Evolutionary conservation across 495 filamentous ascomycete species (phyloP).

Genomic region (Lichina pygmaea): DNA sequence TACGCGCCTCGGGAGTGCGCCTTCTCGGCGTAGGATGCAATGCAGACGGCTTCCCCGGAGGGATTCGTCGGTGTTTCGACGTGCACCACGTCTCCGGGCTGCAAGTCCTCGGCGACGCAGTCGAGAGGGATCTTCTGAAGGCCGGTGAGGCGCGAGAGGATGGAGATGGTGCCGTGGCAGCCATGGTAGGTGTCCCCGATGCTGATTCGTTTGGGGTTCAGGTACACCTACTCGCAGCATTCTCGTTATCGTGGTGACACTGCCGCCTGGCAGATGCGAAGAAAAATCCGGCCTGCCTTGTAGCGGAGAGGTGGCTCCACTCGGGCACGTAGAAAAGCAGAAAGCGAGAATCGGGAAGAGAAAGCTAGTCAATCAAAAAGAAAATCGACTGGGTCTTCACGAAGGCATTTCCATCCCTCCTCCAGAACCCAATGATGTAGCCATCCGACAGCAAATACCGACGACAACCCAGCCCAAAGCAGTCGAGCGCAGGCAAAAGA

Average conservation of each 20-base stretch:
- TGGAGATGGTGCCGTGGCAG: constrained; percentile 52
- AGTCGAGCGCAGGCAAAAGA: too few species aligned
- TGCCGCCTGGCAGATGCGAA: too few species aligned
- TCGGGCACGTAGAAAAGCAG: too few species aligned
- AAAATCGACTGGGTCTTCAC: too few species aligned
- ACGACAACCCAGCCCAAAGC: too few species aligned
- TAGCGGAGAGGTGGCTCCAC: too few species aligned
- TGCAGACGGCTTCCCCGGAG: constrained; percentile 47
- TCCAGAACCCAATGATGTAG: too few species aligned
- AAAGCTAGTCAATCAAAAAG: too few species aligned
- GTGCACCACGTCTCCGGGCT: constrained; percentile 60
- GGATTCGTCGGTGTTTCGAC: constrained; percentile 87
- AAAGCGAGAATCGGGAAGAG: too few species aligned
- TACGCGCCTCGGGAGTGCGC: constrained; percentile 47
- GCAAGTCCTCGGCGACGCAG: constrained; percentile 24
- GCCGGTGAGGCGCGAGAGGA: constrained; percentile 44
- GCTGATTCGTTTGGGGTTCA: constrained; percentile 54
- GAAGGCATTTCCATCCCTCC: too few species aligned
- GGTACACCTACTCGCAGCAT: constrained; percentile 14
- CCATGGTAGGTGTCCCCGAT: constrained; percentile 79
- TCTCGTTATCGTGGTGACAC: background rate
- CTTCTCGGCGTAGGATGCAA: constrained; percentile 35
- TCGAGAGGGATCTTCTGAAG: constrained; percentile 37
- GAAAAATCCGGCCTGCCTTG: too few species aligned
- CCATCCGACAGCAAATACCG: too few species aligned